These are phyloP conservation scores for Kluyveromyces siamensis DNA, from an alignment of 805 yeast species.

Conservation along the genomic window DNA sequence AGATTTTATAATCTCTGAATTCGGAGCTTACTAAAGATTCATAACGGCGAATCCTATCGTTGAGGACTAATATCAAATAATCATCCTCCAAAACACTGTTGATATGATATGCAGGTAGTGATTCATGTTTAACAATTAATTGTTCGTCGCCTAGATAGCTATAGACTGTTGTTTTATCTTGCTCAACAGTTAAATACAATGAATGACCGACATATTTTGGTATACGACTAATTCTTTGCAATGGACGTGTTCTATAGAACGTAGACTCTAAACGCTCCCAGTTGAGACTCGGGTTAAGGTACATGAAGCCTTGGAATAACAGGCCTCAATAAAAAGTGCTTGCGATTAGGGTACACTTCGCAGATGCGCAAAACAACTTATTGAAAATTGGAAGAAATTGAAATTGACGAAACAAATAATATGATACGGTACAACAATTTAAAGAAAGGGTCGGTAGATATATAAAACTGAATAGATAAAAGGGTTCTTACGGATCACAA, in stretches of 20 bases:
- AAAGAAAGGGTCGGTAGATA: not conserved
- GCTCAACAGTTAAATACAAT: not conserved
- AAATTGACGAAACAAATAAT: not conserved
- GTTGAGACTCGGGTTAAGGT: conserved; percentile 35
- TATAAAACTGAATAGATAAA: not conserved
- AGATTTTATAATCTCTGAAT: not conserved
- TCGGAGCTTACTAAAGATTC: not conserved
- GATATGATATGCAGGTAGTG: not conserved
- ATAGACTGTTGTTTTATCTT: not conserved
- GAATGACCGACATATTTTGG: not conserved
- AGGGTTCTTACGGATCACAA: not conserved
- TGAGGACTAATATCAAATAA: not conserved
- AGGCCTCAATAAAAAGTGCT: not conserved
- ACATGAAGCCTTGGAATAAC: not conserved
- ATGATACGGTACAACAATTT: not conserved
- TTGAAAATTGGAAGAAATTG: not conserved
- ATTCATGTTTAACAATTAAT: not conserved
- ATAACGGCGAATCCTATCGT: not conserved
- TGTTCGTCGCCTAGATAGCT: not conserved
- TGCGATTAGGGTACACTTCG: not conserved
- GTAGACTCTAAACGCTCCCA: conserved; percentile 78
- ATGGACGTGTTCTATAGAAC: conserved; percentile 48
- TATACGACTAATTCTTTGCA: conserved; percentile 31
- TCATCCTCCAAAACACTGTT: conserved; percentile 1
- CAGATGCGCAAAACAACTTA: not conserved